These are phyloP conservation scores for Cladobotryum protrusum DNA, from an alignment of 2,329 filamentous ascomycete species.

Conservation along the genomic window DNA sequence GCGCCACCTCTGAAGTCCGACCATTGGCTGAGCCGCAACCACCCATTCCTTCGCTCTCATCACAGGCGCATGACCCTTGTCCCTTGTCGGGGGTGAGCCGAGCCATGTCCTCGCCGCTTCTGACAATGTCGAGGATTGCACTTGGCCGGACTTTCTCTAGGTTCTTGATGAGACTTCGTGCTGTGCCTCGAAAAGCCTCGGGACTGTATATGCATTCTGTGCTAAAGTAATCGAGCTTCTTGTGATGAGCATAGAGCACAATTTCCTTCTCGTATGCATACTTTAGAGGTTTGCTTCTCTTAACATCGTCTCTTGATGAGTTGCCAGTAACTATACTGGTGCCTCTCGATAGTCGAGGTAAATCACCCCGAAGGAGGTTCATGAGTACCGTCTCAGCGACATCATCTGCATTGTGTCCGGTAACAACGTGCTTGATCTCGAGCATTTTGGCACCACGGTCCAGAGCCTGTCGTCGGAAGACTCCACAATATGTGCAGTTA, in stretches of 20 bases:
- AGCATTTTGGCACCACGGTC: conserved; percentile 86
- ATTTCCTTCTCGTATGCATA: conserved; percentile 99
- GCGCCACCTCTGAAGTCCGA: conserved; percentile 67
- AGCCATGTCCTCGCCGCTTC: conserved; percentile 95
- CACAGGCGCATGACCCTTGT: conserved; percentile 30
- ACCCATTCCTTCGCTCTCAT: conserved; percentile 40
- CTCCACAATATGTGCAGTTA: conserved; percentile 98
- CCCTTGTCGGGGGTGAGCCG: conserved; percentile 49
- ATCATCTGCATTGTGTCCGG: conserved; percentile 95
- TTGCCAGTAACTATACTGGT: conserved; percentile 84
- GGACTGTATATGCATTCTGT: conserved; percentile 98
- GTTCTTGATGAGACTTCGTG: conserved; percentile 88
- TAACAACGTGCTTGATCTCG: conserved; percentile 87
- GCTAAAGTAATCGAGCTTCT: conserved; percentile 94
- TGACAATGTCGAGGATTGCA: conserved; percentile 89
- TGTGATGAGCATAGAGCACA: conserved; percentile 94
- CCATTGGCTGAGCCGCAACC: conserved; percentile 67
- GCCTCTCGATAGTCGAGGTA: conserved; percentile 78
- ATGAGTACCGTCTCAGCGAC: conserved; percentile 96
- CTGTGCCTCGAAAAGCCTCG: conserved; percentile 91
- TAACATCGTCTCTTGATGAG: conserved; percentile 69
- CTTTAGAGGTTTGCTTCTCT: conserved; percentile 92
- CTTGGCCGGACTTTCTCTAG: conserved; percentile 88
- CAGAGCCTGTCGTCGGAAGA: conserved; percentile 88
- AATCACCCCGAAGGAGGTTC: conserved; percentile 87